phyloP scores from a whole-genome alignment of 2,329 filamentous ascomycete genomes.

The Bisporella sp. region DNA sequence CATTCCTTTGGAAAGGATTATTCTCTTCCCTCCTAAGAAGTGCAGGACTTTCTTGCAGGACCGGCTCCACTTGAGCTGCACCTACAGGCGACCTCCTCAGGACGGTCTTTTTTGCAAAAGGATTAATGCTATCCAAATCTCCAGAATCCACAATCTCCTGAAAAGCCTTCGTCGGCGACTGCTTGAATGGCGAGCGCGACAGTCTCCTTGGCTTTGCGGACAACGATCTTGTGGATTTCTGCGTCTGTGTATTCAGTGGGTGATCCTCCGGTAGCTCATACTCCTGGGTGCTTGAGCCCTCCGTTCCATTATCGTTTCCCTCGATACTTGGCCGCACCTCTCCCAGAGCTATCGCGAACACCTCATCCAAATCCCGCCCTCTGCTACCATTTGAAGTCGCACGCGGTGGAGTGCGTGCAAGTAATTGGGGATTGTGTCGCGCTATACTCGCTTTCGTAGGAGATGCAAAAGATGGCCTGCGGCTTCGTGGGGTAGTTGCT shows the following conservation, averaged over 20 bases:
- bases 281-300: conserved; percentile 11
- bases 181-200: conserved; percentile 21
- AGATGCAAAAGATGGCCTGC: conserved; percentile 55
- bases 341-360: conserved; percentile 19
- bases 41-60: neutral
- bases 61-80: neutral
- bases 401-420: conserved; percentile 33
- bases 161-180: neutral
- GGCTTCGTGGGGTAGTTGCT: conserved; percentile 22
- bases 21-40: neutral
- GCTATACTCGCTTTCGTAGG: conserved; percentile 59
- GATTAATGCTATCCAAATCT: conserved; percentile 13
- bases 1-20: neutral
- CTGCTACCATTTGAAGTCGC: conserved; percentile 26
- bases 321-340: conserved; percentile 5
- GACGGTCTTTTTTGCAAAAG: conserved; percentile 21
- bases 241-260: neutral
- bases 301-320: conserved; percentile 2
- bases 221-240: conserved; percentile 10
- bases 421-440: conserved; percentile 51
- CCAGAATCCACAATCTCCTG: neutral
- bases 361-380: conserved; percentile 26
- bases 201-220: conserved; percentile 22
- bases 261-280: conserved; percentile 4
- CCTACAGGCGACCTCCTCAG: conserved; percentile 18